phyloP scores from a whole-genome alignment of 495 filamentous ascomycete species.

The Penicillium waksmanii region DNA sequence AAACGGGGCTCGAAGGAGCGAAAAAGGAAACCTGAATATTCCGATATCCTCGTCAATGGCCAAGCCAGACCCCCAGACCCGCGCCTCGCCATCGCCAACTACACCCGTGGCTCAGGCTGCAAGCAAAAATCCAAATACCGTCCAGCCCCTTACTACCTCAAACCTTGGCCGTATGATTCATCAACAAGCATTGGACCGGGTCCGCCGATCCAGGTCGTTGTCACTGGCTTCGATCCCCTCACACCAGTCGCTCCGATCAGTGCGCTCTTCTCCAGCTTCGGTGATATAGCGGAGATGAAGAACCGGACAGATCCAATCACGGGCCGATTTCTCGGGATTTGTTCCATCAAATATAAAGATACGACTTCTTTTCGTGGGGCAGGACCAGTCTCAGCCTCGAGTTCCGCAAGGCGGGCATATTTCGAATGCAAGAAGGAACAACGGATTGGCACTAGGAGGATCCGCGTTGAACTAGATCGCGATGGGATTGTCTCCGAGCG shows the following conservation, averaged over 20 bases:
- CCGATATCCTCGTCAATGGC: constrained; percentile 65
- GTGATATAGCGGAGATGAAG: constrained; percentile 84
- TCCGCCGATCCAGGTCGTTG: constrained; percentile 85
- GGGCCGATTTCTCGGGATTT: constrained; percentile 90
- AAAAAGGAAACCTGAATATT: constrained; percentile 71
- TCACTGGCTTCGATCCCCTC: constrained; percentile 91
- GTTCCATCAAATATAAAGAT: constrained; percentile 86
- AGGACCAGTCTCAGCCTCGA: constrained; percentile 63
- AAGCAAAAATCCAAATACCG: constrained; percentile 76
- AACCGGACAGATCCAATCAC: constrained; percentile 92
- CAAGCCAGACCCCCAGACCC: constrained; percentile 77
- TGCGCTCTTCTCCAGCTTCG: constrained; percentile 82
- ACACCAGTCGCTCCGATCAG: constrained; percentile 75
- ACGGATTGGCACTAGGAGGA: constrained; percentile 70
- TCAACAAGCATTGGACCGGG: constrained; percentile 83
- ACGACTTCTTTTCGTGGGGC: constrained; percentile 55
- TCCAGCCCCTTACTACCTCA: constrained; percentile 74
- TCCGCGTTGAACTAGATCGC: constrained; percentile 85
- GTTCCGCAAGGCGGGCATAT: constrained; percentile 75
- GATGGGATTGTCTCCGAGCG: constrained; percentile 79
- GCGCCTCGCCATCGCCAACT: constrained; percentile 67
- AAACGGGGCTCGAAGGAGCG: constrained; percentile 63
- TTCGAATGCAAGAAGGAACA: constrained; percentile 63
- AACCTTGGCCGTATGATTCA: constrained; percentile 76
- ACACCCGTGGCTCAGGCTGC: constrained; percentile 58